Evolutionary conservation across 2,329 filamentous ascomycete genomes (phyloP).

Genomic region (Zarea fungicola): DNA sequence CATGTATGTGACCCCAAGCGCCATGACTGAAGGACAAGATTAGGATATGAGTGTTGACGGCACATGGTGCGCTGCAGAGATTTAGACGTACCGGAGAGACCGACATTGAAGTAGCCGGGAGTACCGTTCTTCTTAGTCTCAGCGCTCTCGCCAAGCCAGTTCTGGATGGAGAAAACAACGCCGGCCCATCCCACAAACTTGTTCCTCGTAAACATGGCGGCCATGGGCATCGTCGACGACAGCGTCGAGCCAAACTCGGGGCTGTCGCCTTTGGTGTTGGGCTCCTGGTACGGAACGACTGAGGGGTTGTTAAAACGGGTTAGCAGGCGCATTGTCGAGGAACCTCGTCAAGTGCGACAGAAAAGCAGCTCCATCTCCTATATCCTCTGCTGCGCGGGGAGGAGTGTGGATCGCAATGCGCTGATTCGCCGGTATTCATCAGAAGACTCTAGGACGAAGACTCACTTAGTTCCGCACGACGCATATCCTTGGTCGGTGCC

Average conservation of each 20-base stretch:
- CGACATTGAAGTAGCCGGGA: conserved; percentile 65
- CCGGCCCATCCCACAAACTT: conserved; percentile 71
- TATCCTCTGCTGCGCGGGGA: too few relatives aligned
- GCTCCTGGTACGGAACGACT: conserved; percentile 89
- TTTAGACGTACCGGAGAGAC: conserved; percentile 65
- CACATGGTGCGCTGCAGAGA: not conserved
- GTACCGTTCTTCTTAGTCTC: conserved; percentile 62
- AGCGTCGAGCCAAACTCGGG: conserved; percentile 68
- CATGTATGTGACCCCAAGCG: conserved; percentile 49
- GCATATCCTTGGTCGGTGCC: conserved; percentile 71
- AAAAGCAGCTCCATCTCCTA: too few relatives aligned
- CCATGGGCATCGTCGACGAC: conserved; percentile 84
- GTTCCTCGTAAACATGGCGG: conserved; percentile 89
- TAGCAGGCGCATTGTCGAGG: too few relatives aligned
- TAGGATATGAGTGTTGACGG: too few relatives aligned
- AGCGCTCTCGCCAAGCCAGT: conserved; percentile 71
- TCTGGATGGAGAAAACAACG: conserved; percentile 68
- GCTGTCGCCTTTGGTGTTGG: conserved; percentile 56
- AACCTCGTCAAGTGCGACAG: too few relatives aligned
- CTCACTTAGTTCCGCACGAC: conserved; percentile 67
- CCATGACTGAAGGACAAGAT: conserved; percentile 41
- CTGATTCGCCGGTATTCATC: too few relatives aligned
- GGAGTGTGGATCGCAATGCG: too few relatives aligned
- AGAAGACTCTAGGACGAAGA: conserved; percentile 13
- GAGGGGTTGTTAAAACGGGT: conserved; percentile 13